Evolutionary conservation across 352 stramenopile species (phyloP).

Genomic region (Pythium plurisporium): DNA sequence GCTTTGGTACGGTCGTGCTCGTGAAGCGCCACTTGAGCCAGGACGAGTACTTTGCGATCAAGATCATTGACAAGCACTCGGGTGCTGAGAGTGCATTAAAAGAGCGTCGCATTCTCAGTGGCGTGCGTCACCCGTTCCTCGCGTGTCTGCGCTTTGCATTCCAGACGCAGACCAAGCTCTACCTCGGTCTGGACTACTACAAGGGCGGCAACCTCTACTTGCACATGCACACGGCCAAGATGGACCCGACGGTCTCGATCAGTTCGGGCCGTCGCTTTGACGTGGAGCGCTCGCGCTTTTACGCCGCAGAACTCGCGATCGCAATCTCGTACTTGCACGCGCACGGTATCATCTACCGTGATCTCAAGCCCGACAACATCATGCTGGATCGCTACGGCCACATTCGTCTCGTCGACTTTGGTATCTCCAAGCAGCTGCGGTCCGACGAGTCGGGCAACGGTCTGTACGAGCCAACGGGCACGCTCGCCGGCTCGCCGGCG

Average conservation of each 20-base stretch:
- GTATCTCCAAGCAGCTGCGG: constrained; percentile 83
- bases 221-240: constrained; percentile 86
- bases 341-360: constrained; percentile 69
- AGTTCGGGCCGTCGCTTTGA: constrained; percentile 66
- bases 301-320: constrained; percentile 83
- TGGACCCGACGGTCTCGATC: constrained; percentile 71
- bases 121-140: constrained; percentile 75
- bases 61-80: constrained; percentile 85
- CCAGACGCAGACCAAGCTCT: constrained; percentile 80
- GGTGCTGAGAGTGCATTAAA: constrained; percentile 70
- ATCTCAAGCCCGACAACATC: constrained; percentile 82
- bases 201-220: constrained; percentile 82
- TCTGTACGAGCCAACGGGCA: constrained; percentile 62
- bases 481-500: constrained; percentile 71
- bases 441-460: constrained; percentile 23
- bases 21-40: constrained; percentile 71
- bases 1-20: constrained; percentile 77
- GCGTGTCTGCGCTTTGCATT: constrained; percentile 83
- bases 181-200: constrained; percentile 82
- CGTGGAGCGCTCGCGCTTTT: constrained; percentile 74
- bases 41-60: constrained; percentile 84
- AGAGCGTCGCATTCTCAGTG: constrained; percentile 70
- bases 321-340: constrained; percentile 84
- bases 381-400: constrained; percentile 86
- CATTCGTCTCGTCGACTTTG: constrained; percentile 88